These are phyloP conservation scores for Ascosphaera apis DNA, from an alignment of 2,329 filamentous ascomycete species.

Conservation along the genomic window DNA sequence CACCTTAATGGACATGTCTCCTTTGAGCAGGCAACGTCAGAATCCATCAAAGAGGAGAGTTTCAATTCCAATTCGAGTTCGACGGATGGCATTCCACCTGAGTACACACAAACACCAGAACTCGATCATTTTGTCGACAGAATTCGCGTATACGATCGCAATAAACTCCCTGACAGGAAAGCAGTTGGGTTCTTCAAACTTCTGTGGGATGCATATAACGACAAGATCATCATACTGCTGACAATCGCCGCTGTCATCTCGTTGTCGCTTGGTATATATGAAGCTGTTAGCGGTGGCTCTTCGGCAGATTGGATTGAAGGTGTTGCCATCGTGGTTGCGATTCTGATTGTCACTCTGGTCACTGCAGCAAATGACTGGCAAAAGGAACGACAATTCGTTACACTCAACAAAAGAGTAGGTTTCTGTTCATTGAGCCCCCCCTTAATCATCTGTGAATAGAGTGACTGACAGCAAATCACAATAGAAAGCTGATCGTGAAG, in stretches of 20 bases:
- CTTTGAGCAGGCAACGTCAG: conserved; percentile 38
- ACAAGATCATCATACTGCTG: conserved; percentile 53
- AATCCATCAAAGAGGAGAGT: conserved; percentile 5
- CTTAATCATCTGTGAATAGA: too few relatives aligned
- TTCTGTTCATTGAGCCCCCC: neutral
- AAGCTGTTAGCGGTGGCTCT: conserved; percentile 33
- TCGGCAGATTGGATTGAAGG: conserved; percentile 44
- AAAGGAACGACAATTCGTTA: conserved; percentile 42
- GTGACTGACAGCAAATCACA: conserved; percentile 6
- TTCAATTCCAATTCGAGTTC: conserved; percentile 4
- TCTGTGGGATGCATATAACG: conserved; percentile 62
- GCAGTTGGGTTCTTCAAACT: conserved; percentile 45
- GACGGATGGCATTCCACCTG: conserved; percentile 3
- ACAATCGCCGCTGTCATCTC: conserved; percentile 52
- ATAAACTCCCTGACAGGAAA: conserved; percentile 43
- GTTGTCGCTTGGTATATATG: conserved; percentile 50
- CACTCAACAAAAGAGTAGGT: conserved; percentile 29
- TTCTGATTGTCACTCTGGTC: conserved; percentile 39
- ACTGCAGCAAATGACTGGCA: conserved; percentile 45
- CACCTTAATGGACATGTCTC: conserved; percentile 37
- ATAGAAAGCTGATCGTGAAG: conserved; percentile 39
- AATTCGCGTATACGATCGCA: conserved; percentile 45
- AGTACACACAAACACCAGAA: conserved; percentile 7
- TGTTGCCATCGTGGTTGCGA: conserved; percentile 41
- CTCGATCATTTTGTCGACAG: conserved; percentile 33